Conservation (phyloP, 2,329 filamentous ascomycete species). For the Helicocarpus griseus region DNA sequence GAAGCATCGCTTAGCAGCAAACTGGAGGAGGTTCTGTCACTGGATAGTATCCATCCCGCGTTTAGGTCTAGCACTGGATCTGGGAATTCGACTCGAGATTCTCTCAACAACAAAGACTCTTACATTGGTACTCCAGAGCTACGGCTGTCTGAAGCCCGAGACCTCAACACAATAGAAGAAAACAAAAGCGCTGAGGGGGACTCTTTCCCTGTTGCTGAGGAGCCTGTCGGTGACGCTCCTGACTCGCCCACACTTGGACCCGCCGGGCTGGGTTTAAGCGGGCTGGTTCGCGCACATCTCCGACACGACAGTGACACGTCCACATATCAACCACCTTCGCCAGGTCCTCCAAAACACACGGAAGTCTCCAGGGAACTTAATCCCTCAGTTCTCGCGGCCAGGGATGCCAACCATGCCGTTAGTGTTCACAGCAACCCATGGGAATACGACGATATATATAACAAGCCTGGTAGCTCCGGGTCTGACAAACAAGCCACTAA, state of each 20-base stretch:
- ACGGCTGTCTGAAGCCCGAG: constrained; percentile 28
- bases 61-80: constrained; percentile 26
- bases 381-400: constrained; percentile 17
- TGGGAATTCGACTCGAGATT: constrained; percentile 5
- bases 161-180: constrained; percentile 33
- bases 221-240: constrained; percentile 20
- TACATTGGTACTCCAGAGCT: constrained; percentile 25
- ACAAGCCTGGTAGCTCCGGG: constrained; percentile 15
- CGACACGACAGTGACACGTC: constrained; percentile 73
- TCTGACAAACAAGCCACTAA: constrained; percentile 11
- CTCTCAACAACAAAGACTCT: constrained; percentile 20
- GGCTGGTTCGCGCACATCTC: constrained; percentile 75
- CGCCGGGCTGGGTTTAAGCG: constrained; percentile 57
- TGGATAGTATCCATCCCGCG: constrained; percentile 28
- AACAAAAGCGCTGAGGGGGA: constrained; percentile 12
- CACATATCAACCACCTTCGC: constrained; percentile 56
- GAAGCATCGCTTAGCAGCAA: constrained; percentile 17
- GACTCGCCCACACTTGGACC: constrained; percentile 75
- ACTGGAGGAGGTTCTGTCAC: constrained; percentile 18
- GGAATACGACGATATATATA: constrained; percentile 44
- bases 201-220: too few species aligned
- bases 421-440: constrained; percentile 46
- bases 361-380: constrained; percentile 20
- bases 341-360: constrained; percentile 24
- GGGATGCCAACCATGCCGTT: constrained; percentile 37